phyloP scores from a whole-genome alignment of 1,139 yeast genomes.

The Saccharomyces hybrid region DNA sequence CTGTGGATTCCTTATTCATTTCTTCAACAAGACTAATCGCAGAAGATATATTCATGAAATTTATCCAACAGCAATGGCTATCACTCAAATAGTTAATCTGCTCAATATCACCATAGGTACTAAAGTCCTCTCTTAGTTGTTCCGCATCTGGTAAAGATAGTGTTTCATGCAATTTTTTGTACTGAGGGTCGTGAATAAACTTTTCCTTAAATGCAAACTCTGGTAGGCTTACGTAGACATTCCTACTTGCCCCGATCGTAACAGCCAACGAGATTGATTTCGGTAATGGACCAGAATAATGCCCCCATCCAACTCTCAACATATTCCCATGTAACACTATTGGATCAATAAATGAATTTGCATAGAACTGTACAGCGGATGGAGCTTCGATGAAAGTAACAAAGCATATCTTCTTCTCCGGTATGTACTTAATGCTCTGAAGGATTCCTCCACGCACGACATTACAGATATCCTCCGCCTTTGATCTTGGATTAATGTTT shows the following conservation, averaged over 20 bases:
- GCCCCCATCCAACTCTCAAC: slow-evolving; percentile 80
- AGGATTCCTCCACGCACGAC: slow-evolving; percentile 76
- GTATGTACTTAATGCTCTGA: slow-evolving; percentile 61
- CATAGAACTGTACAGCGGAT: slow-evolving; percentile 77
- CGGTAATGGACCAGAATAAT: slow-evolving; percentile 69
- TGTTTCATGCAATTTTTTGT: slow-evolving; percentile 19
- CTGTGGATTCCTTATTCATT: slow-evolving; percentile 21
- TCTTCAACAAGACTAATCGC: slow-evolving; percentile 75
- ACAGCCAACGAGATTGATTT: slow-evolving; percentile 70
- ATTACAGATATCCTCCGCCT: slow-evolving; percentile 76
- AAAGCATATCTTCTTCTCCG: slow-evolving; percentile 76
- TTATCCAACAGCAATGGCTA: slow-evolving; percentile 73
- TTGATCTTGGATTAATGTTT: slow-evolving; percentile 64
- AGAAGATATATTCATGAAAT: slow-evolving; percentile 66
- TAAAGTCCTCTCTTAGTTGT: slow-evolving; percentile 59
- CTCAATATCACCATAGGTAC: slow-evolving; percentile 70
- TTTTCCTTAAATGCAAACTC: slow-evolving; percentile 33
- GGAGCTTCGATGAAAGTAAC: slow-evolving; percentile 72
- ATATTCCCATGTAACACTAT: slow-evolving; percentile 67
- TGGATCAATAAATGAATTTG: slow-evolving; percentile 69
- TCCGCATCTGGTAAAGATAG: slow-evolving; percentile 37
- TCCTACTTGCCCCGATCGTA: slow-evolving; percentile 75
- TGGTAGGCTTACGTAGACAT: slow-evolving; percentile 66
- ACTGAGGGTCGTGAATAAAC: slow-evolving; percentile 27
- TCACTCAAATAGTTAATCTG: slow-evolving; percentile 70